These are phyloP conservation scores for Hygrocybe coccinea DNA, from an alignment of 768 basidiomycete species.

Conservation along the genomic window DNA sequence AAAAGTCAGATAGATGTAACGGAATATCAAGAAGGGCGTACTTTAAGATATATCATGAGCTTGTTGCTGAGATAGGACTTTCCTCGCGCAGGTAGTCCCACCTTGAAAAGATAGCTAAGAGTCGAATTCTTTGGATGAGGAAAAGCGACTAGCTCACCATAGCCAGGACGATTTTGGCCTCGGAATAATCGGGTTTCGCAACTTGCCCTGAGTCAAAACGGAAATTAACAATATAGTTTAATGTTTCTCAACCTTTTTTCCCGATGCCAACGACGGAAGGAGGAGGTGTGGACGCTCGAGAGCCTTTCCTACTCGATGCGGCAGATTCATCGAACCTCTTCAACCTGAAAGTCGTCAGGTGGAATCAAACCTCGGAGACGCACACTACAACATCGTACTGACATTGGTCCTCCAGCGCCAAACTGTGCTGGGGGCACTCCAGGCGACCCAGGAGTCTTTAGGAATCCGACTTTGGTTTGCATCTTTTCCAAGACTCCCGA, in stretches of 20 bases:
- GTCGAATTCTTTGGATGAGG: not conserved
- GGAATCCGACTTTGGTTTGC: constrained; percentile 31
- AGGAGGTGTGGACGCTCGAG: constrained; percentile 74
- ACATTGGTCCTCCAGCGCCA: constrained; percentile 76
- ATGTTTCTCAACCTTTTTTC: constrained; percentile 59
- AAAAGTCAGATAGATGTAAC: constrained; percentile 11
- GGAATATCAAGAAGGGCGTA: constrained; percentile 30
- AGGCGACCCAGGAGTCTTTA: constrained; percentile 32
- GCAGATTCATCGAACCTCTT: constrained; percentile 77
- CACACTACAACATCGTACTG: constrained; percentile 21
- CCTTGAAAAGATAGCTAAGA: constrained; percentile 41
- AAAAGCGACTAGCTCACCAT: constrained; percentile 54
- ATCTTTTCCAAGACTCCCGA: constrained; percentile 51
- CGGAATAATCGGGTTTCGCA: constrained; percentile 96
- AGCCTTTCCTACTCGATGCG: constrained; percentile 62
- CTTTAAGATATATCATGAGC: constrained; percentile 92
- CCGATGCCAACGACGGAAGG: constrained; percentile 85
- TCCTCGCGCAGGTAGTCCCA: constrained; percentile 94
- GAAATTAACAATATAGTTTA: constrained; percentile 1
- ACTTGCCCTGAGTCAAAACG: constrained; percentile 41
- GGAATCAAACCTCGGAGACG: not conserved
- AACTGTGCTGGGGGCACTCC: constrained; percentile 57
- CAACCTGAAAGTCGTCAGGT: constrained; percentile 42
- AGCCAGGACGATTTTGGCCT: constrained; percentile 96
- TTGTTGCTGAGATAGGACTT: constrained; percentile 99